Evolutionary conservation across 257 asterid genomes (phyloP), one percentile per base, ranked within the genome.

Genomic region (Capsicum baccatum): DNA sequence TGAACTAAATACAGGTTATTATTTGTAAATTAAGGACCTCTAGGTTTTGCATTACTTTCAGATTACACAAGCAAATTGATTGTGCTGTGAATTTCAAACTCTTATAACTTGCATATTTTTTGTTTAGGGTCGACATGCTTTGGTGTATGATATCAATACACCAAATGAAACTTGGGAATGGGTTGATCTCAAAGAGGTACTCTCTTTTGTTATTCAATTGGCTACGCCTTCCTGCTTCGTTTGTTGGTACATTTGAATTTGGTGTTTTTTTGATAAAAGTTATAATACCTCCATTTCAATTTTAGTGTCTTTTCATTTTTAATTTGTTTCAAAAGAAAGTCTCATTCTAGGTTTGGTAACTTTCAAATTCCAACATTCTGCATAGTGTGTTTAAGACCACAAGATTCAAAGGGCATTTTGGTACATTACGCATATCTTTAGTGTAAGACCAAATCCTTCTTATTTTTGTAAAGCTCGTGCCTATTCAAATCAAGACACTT

Each of bases 131-230:
- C 92, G 92, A 78, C 97, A 96, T 94, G 93, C 97, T 74, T 86
- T 96, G 92, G 96, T 94, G 81, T 96, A 96, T 91, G 97, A 92
- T 83, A 91, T 91, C 87, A 87, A 90, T 84, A 92, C 97, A 2
- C 91, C 96, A 66, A 92, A 89, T 83, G 96, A 91, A 42, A 92
- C 92, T 79, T 84, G 90, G 92, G 98, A 94, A 89, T 92, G 96
- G 98, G 98, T 94, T 64, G 90, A 93, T 91, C 91, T 96, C 88
- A 92, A 94, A 89, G 98, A 93, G 98, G 99, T 94, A 90, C 59
- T 79, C 82, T 78, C 82, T 3, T 78, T 78, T 78, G 82, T 78
- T 78, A 54, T 14, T 78, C 60, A 54, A 54, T 78, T 78, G 66
- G 82, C 47, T 54, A 9, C 13, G 11, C 11, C 5, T 54, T 78